These are phyloP conservation scores for Carex parvula DNA, from an alignment of 176 grass and related monocot genomes.

Conservation along the genomic window DNA sequence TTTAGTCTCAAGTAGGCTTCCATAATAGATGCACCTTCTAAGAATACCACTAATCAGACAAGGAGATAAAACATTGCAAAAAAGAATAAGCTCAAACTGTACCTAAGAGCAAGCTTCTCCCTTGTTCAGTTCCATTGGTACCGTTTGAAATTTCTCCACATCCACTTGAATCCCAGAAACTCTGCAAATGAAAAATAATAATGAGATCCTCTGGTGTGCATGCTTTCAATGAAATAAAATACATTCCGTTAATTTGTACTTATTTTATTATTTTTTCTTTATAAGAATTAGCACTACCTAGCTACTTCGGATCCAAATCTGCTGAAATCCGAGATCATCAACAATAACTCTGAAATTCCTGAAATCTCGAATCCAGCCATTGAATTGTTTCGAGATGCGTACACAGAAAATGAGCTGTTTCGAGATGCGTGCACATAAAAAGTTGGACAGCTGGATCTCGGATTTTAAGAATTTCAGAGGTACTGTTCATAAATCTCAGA, in stretches of 20 bases:
- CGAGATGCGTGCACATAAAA: too few relatives aligned
- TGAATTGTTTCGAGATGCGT: too few relatives aligned
- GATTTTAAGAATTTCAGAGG: too few relatives aligned
- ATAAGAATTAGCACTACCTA: background rate
- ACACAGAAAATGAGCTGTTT: too few relatives aligned
- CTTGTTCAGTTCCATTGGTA: slow-evolving; percentile 16
- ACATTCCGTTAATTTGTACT: too few relatives aligned
- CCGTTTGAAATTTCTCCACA: slow-evolving; percentile 36
- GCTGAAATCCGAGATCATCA: too few relatives aligned
- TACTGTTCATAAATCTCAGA: too few relatives aligned
- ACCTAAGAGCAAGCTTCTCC: slow-evolving; percentile 29
- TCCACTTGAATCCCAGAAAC: slow-evolving; percentile 58
- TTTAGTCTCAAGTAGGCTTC: slow-evolving; percentile 20
- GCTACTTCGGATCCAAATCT: background rate
- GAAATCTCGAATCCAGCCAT: too few relatives aligned
- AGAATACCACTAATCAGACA: slow-evolving; percentile 25
- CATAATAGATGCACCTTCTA: slow-evolving; percentile 23
- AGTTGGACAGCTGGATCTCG: too few relatives aligned
- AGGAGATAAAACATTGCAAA: slow-evolving; percentile 11
- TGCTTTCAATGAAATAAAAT: background rate
- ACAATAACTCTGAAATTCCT: too few relatives aligned
- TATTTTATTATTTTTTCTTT: background rate
- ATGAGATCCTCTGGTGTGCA: background rate
- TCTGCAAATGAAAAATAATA: slow-evolving; percentile 29
- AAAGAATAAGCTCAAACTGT: slow-evolving; percentile 23